Percentiles rank a stretch among this genome's conserved stretches.
Conservation (phyloP, 345 rosid species). For the Cardamine occulta region DNA sequence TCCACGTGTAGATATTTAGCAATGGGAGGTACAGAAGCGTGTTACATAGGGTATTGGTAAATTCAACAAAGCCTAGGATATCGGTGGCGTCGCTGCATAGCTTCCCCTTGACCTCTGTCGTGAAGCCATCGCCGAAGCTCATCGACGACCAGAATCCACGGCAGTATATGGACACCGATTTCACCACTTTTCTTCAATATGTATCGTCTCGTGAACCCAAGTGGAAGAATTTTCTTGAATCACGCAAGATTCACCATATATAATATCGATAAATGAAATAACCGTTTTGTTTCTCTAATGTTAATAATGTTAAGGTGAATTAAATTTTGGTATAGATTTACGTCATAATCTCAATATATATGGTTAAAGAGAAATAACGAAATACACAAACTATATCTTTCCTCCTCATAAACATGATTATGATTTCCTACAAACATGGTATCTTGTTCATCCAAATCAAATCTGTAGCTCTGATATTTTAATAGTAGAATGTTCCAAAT, state of each 20-base stretch:
- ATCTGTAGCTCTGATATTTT: neutral
- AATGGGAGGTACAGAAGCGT: slow-evolving; percentile 92
- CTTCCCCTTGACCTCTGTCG: slow-evolving; percentile 49
- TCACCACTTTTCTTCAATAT: slow-evolving; percentile 70
- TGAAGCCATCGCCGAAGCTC: slow-evolving; percentile 58
- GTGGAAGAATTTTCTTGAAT: slow-evolving; percentile 75
- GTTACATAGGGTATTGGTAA: slow-evolving; percentile 74
- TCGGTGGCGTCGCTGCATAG: slow-evolving; percentile 84
- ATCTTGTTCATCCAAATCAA: neutral
- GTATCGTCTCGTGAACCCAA: slow-evolving; percentile 69
- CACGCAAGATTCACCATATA: slow-evolving; percentile 53
- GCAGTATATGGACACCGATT: slow-evolving; percentile 67
- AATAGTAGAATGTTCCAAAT: no score
- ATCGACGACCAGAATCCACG: slow-evolving; percentile 56
- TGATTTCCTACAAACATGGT: neutral
- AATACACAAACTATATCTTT: neutral
- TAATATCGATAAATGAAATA: neutral
- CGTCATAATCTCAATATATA: neutral
- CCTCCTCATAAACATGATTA: neutral
- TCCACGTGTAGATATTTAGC: slow-evolving; percentile 62
- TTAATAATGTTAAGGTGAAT: neutral
- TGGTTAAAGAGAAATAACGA: neutral
- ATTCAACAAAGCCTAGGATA: slow-evolving; percentile 56
- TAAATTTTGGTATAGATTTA: slow-evolving; percentile 7
- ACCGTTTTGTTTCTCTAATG: neutral